These are phyloP conservation scores for Pythium phragmitis DNA, from an alignment of 352 stramenopile species.

Conservation along the genomic window DNA sequence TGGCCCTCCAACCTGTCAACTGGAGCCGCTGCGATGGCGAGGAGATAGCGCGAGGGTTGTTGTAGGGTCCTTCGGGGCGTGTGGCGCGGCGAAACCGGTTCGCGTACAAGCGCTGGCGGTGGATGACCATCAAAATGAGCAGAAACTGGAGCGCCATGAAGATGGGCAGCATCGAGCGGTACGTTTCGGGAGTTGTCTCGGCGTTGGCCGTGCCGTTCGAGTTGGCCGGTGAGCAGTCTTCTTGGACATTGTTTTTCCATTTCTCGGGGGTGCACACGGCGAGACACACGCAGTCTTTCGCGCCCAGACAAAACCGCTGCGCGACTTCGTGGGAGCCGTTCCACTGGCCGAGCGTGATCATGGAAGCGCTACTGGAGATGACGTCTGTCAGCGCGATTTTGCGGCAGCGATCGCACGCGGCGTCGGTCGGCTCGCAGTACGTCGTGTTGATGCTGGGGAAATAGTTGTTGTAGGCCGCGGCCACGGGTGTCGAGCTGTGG, in stretches of 20 bases:
- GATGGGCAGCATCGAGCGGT: constrained; percentile 62
- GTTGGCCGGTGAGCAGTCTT: constrained; percentile 38
- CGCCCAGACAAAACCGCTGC: constrained; percentile 56
- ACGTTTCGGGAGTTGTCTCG: constrained; percentile 31
- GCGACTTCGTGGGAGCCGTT: constrained; percentile 42
- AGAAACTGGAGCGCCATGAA: constrained; percentile 67
- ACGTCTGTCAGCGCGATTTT: constrained; percentile 29
- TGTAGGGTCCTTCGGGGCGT: constrained; percentile 54
- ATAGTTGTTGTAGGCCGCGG: constrained; percentile 49
- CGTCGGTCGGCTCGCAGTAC: constrained; percentile 59
- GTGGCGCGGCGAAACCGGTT: constrained; percentile 25
- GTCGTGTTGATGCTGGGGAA: constrained; percentile 60
- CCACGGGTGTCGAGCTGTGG: constrained; percentile 29
- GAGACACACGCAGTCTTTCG: constrained; percentile 60
- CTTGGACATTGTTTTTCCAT: constrained; percentile 52
- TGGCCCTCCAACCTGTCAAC: constrained; percentile 58
- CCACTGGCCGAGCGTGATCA: constrained; percentile 26
- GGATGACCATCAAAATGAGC: constrained; percentile 58
- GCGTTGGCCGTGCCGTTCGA: constrained; percentile 19
- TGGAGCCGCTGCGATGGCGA: constrained; percentile 64
- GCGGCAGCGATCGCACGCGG: constrained; percentile 49
- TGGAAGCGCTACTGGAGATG: constrained; percentile 25
- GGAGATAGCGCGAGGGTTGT: constrained; percentile 67
- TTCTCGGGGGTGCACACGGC: constrained; percentile 52
- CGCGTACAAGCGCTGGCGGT: constrained; percentile 45